A percentile compares a stretch with the other conserved stretches of the same genome.
phyloP scores from a whole-genome alignment of 75 land plant genomes.

The Cunninghamia lanceolata region DNA sequence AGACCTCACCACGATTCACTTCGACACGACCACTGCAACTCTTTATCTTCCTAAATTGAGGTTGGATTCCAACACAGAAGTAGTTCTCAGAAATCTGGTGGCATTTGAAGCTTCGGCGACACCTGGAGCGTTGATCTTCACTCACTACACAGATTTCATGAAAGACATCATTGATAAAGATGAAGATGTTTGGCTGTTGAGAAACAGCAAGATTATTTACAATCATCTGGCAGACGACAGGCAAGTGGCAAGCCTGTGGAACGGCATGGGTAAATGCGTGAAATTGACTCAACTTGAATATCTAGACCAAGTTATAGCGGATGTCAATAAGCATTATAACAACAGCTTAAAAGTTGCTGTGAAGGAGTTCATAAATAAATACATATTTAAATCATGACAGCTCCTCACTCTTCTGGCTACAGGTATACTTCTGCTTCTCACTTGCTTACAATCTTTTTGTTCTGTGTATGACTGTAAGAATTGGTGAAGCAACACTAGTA shows the following conservation, averaged over 20 bases:
- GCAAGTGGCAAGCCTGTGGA: slow-evolving; percentile 15
- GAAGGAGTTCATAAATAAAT: background rate
- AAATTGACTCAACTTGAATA: background rate
- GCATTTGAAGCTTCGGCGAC: slow-evolving; percentile 5
- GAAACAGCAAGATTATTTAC: background rate
- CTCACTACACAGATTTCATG: slow-evolving; percentile 8
- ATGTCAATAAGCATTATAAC: background rate
- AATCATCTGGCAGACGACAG: slow-evolving; percentile 2
- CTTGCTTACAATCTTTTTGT: background rate
- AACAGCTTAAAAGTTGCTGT: background rate
- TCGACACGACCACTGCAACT: background rate
- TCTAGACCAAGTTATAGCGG: background rate
- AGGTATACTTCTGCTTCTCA: background rate
- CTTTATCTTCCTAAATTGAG: slow-evolving; percentile 2
- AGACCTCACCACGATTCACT: background rate
- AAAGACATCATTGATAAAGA: slow-evolving; percentile 6
- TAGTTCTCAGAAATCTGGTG: slow-evolving; percentile 5
- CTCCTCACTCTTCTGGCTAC: background rate
- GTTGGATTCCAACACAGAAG: slow-evolving; percentile 7
- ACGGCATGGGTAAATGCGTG: slow-evolving; percentile 1
- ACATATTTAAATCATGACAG: background rate
- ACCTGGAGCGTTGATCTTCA: background rate
- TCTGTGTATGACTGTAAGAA: background rate
- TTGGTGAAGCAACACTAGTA: background rate
- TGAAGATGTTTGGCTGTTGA: slow-evolving; percentile 7